Conservation (phyloP, 768 basidiomycete genomes). For the Termitomyces titanicus region DNA sequence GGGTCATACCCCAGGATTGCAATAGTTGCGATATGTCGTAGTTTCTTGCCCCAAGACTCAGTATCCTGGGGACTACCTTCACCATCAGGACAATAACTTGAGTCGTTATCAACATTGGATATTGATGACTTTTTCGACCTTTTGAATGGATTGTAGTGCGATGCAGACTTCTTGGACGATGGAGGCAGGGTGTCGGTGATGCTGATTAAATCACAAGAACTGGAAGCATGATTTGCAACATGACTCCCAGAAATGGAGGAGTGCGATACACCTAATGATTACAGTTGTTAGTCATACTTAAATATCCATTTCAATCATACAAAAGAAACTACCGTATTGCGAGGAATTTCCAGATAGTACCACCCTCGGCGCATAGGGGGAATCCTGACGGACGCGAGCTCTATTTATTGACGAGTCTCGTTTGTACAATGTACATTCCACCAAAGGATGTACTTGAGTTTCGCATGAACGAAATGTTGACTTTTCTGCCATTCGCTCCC, state of each 20-base stretch:
- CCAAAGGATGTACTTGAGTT: background rate
- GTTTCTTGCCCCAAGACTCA: slow-evolving; percentile 4
- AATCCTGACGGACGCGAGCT: background rate
- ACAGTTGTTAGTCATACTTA: background rate
- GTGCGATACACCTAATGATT: background rate
- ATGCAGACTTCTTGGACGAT: background rate
- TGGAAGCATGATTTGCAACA: background rate
- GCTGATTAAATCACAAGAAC: background rate
- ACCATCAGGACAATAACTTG: background rate
- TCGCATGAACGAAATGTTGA: background rate
- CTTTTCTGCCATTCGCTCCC: slow-evolving; percentile 3
- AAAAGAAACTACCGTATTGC: background rate
- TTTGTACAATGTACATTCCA: background rate
- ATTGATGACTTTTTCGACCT: background rate
- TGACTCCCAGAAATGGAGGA: background rate
- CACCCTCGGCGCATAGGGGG: background rate
- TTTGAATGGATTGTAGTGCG: background rate
- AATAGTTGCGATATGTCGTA: slow-evolving; percentile 2
- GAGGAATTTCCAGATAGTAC: background rate
- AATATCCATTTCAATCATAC: no score
- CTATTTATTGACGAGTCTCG: background rate
- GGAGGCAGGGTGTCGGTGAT: background rate
- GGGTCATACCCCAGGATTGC: background rate
- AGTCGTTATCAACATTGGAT: background rate
- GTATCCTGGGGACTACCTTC: background rate